Percentiles rank a stretch among this genome's conserved stretches.
These are phyloP conservation scores for Pleomassaria siparia DNA, from an alignment of 2,329 filamentous ascomycete species.

Conservation along the genomic window DNA sequence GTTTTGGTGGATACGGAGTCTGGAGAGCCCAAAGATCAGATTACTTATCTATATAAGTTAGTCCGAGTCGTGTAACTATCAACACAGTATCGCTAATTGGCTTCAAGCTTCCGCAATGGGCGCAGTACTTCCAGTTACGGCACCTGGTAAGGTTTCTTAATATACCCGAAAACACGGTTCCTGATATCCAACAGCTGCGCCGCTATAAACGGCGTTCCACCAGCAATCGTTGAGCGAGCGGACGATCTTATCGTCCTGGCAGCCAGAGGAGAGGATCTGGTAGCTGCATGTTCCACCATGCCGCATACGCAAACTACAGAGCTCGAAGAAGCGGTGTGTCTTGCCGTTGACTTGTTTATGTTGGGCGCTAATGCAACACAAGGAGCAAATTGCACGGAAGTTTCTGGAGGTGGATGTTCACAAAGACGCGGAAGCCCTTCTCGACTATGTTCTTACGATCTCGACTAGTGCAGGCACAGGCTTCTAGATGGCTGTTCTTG, in stretches of 20 bases:
- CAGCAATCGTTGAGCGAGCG: conserved; percentile 71
- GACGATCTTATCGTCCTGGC: conserved; percentile 70
- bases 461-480: conserved; percentile 9
- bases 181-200: conserved; percentile 62
- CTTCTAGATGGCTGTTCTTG: background rate
- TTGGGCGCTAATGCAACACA: conserved; percentile 7
- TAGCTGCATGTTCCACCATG: conserved; percentile 69
- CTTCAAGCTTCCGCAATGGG: conserved; percentile 56
- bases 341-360: background rate
- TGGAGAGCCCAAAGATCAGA: conserved; percentile 58
- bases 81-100: conserved; percentile 13
- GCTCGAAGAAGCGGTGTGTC: conserved; percentile 65
- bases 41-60: conserved; percentile 72
- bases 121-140: conserved; percentile 82
- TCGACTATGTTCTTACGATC: conserved; percentile 41
- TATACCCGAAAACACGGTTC: background rate
- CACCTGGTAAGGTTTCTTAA: conserved; percentile 52
- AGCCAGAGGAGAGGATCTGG: conserved; percentile 73
- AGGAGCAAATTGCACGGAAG: conserved; percentile 47
- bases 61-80: conserved; percentile 13
- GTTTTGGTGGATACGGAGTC: conserved; percentile 61
- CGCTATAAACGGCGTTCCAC: conserved; percentile 78
- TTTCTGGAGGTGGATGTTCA: conserved; percentile 45
- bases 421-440: conserved; percentile 33
- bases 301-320: conserved; percentile 64